Conservation (phyloP, 768 basidiomycete species). For the Nevesoporus exiguus region DNA sequence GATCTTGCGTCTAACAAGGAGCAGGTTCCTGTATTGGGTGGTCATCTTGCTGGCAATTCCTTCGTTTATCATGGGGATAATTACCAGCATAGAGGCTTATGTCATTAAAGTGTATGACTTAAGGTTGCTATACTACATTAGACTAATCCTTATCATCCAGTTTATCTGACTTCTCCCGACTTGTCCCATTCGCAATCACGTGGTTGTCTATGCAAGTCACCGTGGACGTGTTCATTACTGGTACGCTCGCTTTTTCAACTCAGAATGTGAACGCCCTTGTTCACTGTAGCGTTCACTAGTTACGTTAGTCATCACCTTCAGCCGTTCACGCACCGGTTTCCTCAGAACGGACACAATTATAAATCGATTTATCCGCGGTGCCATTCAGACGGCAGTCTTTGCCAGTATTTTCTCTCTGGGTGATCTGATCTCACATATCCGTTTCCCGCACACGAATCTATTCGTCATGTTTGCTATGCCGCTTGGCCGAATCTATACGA, state of each 20-base stretch:
- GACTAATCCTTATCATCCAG: constrained; percentile 14
- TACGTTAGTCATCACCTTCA: not conserved
- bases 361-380: constrained; percentile 5
- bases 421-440: constrained; percentile 40
- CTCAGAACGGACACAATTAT: constrained; percentile 45
- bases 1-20: constrained; percentile 14
- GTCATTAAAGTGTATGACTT: constrained; percentile 38
- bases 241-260: constrained; percentile 22
- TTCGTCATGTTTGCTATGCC: constrained; percentile 40
- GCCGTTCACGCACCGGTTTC: constrained; percentile 45
- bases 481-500: constrained; percentile 43
- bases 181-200: constrained; percentile 42
- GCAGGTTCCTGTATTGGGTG: constrained; percentile 27
- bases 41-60: constrained; percentile 36
- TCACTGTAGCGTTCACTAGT: too few species aligned
- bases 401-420: not conserved
- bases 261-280: too few species aligned
- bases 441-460: constrained; percentile 28
- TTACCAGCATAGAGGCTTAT: constrained; percentile 42
- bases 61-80: constrained; percentile 42
- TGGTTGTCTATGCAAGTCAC: constrained; percentile 47
- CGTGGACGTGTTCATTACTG: constrained; percentile 44
- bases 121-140: not conserved
- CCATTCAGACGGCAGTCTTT: constrained; percentile 4
- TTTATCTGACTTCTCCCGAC: constrained; percentile 34